These are phyloP conservation scores for Zelonia costaricensis DNA, from an alignment of 208 protist genomes.

Conservation along the genomic window DNA sequence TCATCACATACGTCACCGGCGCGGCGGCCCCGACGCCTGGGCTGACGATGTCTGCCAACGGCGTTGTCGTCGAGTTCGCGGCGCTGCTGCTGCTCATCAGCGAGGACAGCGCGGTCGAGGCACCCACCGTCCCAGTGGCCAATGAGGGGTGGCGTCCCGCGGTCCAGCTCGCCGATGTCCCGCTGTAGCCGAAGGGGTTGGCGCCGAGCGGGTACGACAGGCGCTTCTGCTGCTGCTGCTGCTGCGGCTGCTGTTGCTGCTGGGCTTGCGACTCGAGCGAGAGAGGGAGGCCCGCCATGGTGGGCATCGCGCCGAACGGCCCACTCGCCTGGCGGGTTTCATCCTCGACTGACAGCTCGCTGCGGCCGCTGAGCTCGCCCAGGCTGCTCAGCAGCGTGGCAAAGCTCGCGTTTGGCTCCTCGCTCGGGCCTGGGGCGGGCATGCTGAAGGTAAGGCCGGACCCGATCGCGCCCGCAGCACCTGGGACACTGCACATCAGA, in stretches of 20 bases:
- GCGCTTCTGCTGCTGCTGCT: conserved; percentile 12
- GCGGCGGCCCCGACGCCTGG: background rate
- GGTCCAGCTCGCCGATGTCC: conserved; percentile 5
- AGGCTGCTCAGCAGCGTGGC: conserved; percentile 13
- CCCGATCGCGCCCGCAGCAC: background rate
- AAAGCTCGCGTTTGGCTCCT: conserved; percentile 10
- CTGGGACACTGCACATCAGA: background rate
- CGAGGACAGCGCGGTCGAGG: background rate
- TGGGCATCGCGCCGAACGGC: conserved; percentile 2
- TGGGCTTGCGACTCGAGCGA: conserved; percentile 1
- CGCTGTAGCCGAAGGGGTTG: conserved; percentile 2
- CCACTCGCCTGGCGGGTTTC: conserved; percentile 2
- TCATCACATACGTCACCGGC: conserved; percentile 16
- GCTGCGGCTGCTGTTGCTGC: conserved; percentile 9
- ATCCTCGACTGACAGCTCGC: conserved; percentile 17
- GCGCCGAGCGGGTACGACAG: conserved; percentile 7
- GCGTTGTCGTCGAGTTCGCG: background rate
- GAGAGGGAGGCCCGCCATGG: background rate
- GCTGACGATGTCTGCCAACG: conserved; percentile 3
- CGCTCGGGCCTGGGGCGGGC: no score
- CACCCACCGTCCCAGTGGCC: background rate
- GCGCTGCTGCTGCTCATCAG: conserved; percentile 1
- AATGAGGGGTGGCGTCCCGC: background rate
- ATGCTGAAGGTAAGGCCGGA: no score
- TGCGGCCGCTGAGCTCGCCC: conserved; percentile 9